phyloP scores from a whole-genome alignment of 306 rosid species.

The Acacia crassicarpa region DNA sequence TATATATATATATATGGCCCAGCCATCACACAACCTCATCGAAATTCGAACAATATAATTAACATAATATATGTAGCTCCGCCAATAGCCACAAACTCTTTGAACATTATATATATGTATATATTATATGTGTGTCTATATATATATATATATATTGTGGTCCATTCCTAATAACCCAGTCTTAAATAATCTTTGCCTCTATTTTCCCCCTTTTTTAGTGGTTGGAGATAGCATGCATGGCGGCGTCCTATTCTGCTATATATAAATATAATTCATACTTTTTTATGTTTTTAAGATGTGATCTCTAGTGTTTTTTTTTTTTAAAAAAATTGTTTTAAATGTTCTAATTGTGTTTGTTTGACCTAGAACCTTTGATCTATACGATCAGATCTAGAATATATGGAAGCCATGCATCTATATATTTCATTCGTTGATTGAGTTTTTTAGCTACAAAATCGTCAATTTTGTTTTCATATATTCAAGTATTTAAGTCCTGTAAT shows the following conservation, averaged over 20 bases:
- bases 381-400: background rate
- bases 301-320: background rate
- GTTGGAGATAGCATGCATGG: constrained; percentile 9
- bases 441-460: background rate
- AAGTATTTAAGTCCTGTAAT: background rate
- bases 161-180: background rate
- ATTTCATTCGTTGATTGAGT: background rate
- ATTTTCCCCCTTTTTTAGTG: background rate
- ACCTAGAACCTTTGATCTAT: background rate
- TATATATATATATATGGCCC: background rate
- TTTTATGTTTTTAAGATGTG: background rate
- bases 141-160: background rate
- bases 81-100: constrained; percentile 22
- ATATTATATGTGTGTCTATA: too few relatives aligned
- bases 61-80: constrained; percentile 39
- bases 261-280: background rate
- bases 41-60: constrained; percentile 42
- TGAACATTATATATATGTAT: background rate
- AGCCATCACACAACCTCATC: constrained; percentile 42
- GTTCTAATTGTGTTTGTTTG: background rate
- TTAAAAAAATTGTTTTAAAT: background rate
- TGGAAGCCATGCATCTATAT: background rate
- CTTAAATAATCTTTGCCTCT: background rate
- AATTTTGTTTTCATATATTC: background rate
- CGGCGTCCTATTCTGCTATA: constrained; percentile 13